Percentiles rank a stretch among this genome's conserved stretches.
phyloP scores from a whole-genome alignment of 2,329 filamentous ascomycete genomes.

The Xylaria arbuscula region DNA sequence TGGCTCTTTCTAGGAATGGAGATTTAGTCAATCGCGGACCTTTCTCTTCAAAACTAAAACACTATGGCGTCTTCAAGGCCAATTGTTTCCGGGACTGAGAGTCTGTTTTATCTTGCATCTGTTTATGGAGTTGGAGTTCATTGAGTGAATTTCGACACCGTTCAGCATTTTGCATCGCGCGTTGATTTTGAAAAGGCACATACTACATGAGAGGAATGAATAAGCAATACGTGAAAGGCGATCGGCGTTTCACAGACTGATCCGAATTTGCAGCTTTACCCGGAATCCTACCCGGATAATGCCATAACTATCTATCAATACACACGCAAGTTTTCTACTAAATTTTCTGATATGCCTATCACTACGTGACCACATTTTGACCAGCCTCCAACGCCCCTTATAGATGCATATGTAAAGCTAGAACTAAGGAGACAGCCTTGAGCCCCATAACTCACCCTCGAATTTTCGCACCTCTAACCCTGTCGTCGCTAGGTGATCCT shows the following conservation, averaged over 20 bases:
- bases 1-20: constrained; percentile 95
- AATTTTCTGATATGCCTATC: constrained; percentile 19
- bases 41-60: neutral
- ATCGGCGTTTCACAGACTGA: constrained; percentile 29
- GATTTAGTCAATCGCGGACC: constrained; percentile 59
- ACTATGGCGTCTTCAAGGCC: neutral
- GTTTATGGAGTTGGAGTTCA: constrained; percentile 31
- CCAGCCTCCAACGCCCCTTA: constrained; percentile 41
- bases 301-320: constrained; percentile 36
- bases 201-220: neutral
- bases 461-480: constrained; percentile 83
- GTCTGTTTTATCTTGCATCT: neutral
- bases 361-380: constrained; percentile 20
- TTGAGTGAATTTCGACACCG: constrained; percentile 11
- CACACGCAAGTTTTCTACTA: constrained; percentile 31
- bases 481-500: constrained; percentile 78
- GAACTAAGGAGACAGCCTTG: constrained; percentile 12
- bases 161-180: constrained; percentile 24
- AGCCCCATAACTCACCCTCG: constrained; percentile 65
- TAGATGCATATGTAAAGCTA: constrained; percentile 35
- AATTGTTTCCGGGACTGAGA: neutral
- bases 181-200: constrained; percentile 29
- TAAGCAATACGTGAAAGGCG: neutral
- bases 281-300: constrained; percentile 19
- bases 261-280: constrained; percentile 29